These are phyloP conservation scores for Scortechinia acanthostroma DNA, from an alignment of 2,329 filamentous ascomycete species.

Conservation along the genomic window DNA sequence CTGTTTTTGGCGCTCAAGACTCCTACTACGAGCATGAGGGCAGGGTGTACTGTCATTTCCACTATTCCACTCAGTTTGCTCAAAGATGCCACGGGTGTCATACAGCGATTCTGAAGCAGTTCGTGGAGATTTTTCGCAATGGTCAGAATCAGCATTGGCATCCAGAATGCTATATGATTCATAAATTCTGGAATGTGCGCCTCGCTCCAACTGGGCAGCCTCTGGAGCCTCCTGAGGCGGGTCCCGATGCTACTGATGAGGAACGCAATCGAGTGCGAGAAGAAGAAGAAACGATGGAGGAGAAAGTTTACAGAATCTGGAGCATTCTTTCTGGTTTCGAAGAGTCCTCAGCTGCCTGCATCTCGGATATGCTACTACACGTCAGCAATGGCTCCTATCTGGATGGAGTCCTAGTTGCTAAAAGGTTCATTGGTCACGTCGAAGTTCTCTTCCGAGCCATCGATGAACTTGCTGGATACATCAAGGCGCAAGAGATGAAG, in stretches of 20 bases:
- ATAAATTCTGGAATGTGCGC: constrained; percentile 99
- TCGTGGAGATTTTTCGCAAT: constrained; percentile 97
- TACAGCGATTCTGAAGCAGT: constrained; percentile 95
- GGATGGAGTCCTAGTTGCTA: constrained; percentile 88
- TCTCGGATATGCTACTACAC: constrained; percentile 96
- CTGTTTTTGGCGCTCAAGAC: constrained; percentile 95
- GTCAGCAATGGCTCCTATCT: constrained; percentile 96
- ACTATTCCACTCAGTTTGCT: constrained; percentile 95
- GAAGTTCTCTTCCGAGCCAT: constrained; percentile 86
- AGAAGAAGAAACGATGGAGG: constrained; percentile 89
- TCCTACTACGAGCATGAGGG: constrained; percentile 98
- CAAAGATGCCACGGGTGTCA: constrained; percentile 95
- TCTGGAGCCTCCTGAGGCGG: constrained; percentile 15
- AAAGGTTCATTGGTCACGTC: constrained; percentile 92
- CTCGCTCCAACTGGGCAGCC: constrained; percentile 56
- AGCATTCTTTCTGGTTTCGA: constrained; percentile 95
- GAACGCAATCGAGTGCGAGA: constrained; percentile 71
- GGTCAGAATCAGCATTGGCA: constrained; percentile 99
- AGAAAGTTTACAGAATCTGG: constrained; percentile 97
- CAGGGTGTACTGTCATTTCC: constrained; percentile 95
- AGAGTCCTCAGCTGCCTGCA: constrained; percentile 94
- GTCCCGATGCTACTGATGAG: constrained; percentile 53
- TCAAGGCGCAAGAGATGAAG: constrained; percentile 66
- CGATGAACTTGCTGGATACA: constrained; percentile 73
- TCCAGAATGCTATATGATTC: constrained; percentile 99